Base-by-base conservation (phyloP, 2,329 filamentous ascomycete species). In the Arthrinium puccinioides region DNA sequence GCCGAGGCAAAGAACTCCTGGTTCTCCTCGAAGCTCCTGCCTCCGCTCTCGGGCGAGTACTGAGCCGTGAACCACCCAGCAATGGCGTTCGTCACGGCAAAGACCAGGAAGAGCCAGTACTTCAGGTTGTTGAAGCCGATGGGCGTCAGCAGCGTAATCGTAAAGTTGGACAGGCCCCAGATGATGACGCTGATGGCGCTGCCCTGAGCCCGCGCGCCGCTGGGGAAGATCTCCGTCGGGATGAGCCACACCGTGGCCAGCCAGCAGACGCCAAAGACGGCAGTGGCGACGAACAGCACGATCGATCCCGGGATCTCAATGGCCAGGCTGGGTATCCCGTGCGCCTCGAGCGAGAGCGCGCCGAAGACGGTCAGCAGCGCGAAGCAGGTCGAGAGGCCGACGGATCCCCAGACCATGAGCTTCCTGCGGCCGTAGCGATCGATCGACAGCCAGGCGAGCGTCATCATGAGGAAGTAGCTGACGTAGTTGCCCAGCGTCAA, bases 401-500 rank as follows among this genome's bases (percentile, higher is more conserved):
- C 54, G 8, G 69, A 70, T n/a, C 72, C 72, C 45, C 66, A 67
- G 7, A 77, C 49, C 50, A 79, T 64, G 7, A 77, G 57, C 29
- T 64, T 66, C 16, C 74, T 66, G 3, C 74, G 67, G 8, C 74
- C 74, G 3, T 74, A 54, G 2, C 66, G 67, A 45, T 76, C 72
- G 42, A 81, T 76, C 9, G 74, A 60, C 14, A 76, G 53, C 75
- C 75, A 80, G 5, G 75, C 73, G 9, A 75, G 53, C 1, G 74
- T 79, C 76, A 79, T 80, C 45, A 76, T 66, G 33, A 71, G 44
- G 49, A 79, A 73, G 54, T 81, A 80, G 14, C 68, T 75, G 27
- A 74, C 56, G 55, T 79, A 80, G 55, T 81, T 81, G 20, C 64
- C 73, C 31, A 77, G 64, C 1, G 75, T 79, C 11, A 78, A 56